Conservation (phyloP, 106 monocot genomes). For the Acorus calamus region DNA sequence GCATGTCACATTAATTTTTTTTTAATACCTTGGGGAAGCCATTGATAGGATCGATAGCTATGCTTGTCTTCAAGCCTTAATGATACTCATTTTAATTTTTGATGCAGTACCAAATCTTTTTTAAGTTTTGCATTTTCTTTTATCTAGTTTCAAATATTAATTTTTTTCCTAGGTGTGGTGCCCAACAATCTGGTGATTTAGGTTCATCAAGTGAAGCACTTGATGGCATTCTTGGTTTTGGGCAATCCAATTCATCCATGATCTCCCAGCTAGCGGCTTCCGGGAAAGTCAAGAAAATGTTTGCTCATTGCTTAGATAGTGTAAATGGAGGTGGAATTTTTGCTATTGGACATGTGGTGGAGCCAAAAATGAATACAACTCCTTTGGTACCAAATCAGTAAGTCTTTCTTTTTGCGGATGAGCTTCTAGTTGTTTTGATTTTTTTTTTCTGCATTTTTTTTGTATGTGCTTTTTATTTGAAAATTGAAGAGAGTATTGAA, state of each 20-base stretch:
- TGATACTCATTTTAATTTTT: no score
- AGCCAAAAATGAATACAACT: slow-evolving; percentile 81
- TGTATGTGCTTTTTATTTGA: neutral
- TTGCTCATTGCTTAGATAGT: slow-evolving; percentile 92
- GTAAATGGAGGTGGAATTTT: slow-evolving; percentile 86
- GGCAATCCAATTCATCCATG: slow-evolving; percentile 83
- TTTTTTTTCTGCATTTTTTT: neutral
- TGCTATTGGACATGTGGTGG: slow-evolving; percentile 79
- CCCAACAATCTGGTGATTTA: slow-evolving; percentile 65
- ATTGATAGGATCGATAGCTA: no score
- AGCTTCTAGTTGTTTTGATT: neutral
- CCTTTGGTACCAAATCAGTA: slow-evolving; percentile 75
- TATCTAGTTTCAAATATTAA: neutral
- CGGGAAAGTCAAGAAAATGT: slow-evolving; percentile 79
- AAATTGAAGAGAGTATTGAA: no score
- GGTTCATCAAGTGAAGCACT: slow-evolving; percentile 66
- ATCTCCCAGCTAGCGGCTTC: slow-evolving; percentile 68
- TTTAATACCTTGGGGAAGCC: no score
- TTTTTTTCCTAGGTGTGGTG: slow-evolving; percentile 42
- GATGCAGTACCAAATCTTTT: no score
- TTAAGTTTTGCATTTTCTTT: no score
- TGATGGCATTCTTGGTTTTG: slow-evolving; percentile 94
- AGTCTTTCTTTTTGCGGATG: slow-evolving; percentile 8
- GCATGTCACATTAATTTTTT: no score
- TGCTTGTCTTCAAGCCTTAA: no score